Base-by-base conservation (phyloP, 192 early-diverging fungal species). In the Linnemannia elongata region DNA sequence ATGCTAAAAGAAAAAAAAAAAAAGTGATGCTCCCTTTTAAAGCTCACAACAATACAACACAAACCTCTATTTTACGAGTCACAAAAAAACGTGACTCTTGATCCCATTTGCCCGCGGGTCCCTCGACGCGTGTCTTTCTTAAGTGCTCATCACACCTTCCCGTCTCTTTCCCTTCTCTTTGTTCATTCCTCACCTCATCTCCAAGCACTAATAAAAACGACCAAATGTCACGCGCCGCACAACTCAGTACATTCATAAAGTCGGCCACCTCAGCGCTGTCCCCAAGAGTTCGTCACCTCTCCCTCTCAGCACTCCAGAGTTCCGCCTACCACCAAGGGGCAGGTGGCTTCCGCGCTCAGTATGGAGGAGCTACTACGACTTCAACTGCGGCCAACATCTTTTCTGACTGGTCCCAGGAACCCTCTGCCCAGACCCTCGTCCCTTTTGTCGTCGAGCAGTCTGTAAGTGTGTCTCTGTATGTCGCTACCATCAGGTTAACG, bases 381-480 rank as follows among this genome's bases (percentile, higher is more conserved):
- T 66, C 60, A 13, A 57, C 24, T 49, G 47, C 35, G 66, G 52
- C 80, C 4, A 71, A 55, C 17, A 82, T 76, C 52, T 75, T 76
- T 35, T 87, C 85, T 44, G 80, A 81, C 72, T 87, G 85, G 85
- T 55, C 75, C 3, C 79, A 81, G 68, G 79, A 87, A 78, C 85
- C 85, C 9, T 27, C 41, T 9, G 88, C 88, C 7, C 85, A 90
- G 72, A 85, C 90, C 35, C 69, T 93, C 12, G 92, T 94, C 15
- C 93, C 93, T 13, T 93, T 93, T 85, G 93, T 94, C 1, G 91
- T 94, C 22, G 93, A 94, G 70, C 91, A 93, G 69, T 93, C 95
- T 27, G 93, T 94, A 89, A 81, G 79, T 69, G 44, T 42, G 12
- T 41, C 39, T 15, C 22, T 78, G 35, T 15, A 41, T 22, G 66